These are phyloP conservation scores for Yarrowia keelungensis DNA, from an alignment of 805 yeast genomes.

Conservation along the genomic window DNA sequence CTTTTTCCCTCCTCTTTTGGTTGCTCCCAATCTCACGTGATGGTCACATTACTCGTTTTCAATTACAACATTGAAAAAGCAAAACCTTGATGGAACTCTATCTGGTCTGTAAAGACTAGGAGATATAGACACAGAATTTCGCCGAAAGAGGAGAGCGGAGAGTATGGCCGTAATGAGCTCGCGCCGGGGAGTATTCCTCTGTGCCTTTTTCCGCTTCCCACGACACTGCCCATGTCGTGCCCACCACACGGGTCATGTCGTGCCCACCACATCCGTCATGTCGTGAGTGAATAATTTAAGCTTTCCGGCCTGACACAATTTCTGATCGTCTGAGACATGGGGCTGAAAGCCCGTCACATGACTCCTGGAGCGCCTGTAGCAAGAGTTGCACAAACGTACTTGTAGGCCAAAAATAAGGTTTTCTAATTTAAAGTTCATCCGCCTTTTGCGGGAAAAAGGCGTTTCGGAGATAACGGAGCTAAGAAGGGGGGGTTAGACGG, in stretches of 20 bases:
- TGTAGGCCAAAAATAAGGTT: too few relatives aligned
- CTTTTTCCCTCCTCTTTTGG: too few relatives aligned
- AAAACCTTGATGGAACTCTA: background rate
- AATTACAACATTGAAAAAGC: constrained; percentile 8
- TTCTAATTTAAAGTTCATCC: too few relatives aligned
- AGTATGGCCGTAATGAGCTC: background rate
- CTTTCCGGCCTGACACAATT: background rate
- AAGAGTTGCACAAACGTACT: background rate
- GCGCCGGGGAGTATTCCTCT: constrained; percentile 2
- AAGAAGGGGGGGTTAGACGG: too few relatives aligned
- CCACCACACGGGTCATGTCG: too few relatives aligned
- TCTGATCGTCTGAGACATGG: constrained; percentile 19
- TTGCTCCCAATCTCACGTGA: too few relatives aligned
- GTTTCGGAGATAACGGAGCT: too few relatives aligned
- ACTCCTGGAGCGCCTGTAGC: background rate
- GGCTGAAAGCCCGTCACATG: constrained; percentile 7
- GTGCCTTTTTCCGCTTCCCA: background rate
- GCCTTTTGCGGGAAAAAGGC: too few relatives aligned
- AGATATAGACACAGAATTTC: constrained; percentile 6
- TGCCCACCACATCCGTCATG: too few relatives aligned
- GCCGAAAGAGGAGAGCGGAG: too few relatives aligned
- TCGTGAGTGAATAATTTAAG: background rate
- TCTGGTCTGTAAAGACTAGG: background rate
- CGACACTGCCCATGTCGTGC: background rate
- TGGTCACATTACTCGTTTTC: background rate